Evolutionary conservation across 2,329 filamentous ascomycete genomes (phyloP), one percentile per base, ranked within the genome.

Genomic region (Leptodontidium sp.): DNA sequence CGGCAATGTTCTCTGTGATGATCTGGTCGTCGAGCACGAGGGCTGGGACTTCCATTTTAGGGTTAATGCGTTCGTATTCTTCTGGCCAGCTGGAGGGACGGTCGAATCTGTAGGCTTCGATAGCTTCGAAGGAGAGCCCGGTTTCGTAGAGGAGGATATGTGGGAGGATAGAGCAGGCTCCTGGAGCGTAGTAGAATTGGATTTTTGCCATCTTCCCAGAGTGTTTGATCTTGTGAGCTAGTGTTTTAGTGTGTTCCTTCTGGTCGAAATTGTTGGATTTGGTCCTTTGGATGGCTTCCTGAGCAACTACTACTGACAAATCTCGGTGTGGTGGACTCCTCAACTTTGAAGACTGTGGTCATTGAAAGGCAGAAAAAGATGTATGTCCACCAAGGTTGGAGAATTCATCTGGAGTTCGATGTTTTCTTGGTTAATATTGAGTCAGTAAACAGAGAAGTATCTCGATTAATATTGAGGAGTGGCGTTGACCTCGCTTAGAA

Each of bases 1-100:
- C 75, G 1, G 79, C 78, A 0, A 78, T 76, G 4, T 70, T 69
- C 64, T 81, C 80, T 4, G 79, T 81, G 68, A 81, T 77, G 14
- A 75, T 72, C 40, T 76, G 61, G 38, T 61, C 65, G 43, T 78
- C 73, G 32, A 80, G 61, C 2, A 32, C n/a, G 14, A 80, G 68
- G 24, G 78, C 74, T 8, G 79, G 78, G 24, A 80, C 73, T 4
- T 72, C 70, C 66, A 72, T 74, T 62, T 80, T 80, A 1, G 79
- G 79, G 66, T 81, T 79, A 61, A 81, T 70, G 8, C 55, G 24
- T 17, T 53, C 50, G 64, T 75, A 76, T 17, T 73, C 72, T 4
- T 63, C 52, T 1, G 72, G 65, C 62, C 52, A 55, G 4, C 8
- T n/a, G 7, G 62, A 75, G 72, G 12, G 9, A 29, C 62, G 17